A percentile compares a stretch with the other conserved stretches of the same genome.
Conservation (phyloP, 345 rosid species). For the Trapa incisa region DNA sequence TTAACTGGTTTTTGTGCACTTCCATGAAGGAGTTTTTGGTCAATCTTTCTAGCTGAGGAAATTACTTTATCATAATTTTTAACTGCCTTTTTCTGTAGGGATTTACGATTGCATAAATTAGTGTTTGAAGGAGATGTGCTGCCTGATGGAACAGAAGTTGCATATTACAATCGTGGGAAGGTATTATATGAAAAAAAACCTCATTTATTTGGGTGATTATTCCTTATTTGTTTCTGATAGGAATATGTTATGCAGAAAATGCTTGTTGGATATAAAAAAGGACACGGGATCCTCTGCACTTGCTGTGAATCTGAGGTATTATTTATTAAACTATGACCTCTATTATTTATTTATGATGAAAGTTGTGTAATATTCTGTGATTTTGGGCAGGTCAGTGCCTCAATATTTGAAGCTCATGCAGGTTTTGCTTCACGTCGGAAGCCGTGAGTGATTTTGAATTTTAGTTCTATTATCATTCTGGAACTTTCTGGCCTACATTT, state of each 20-base stretch:
- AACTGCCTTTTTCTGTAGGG: constrained; percentile 29
- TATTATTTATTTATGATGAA: constrained; percentile 9
- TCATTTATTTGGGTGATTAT: neutral
- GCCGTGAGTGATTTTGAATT: constrained; percentile 52
- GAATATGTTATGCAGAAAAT: constrained; percentile 41
- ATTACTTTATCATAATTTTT: too few species aligned
- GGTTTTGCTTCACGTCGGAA: constrained; percentile 84
- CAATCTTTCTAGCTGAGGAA: neutral
- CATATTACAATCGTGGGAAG: constrained; percentile 10
- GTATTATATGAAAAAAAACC: constrained; percentile 17
- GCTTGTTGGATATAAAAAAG: constrained; percentile 74
- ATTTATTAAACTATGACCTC: neutral
- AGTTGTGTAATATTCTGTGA: constrained; percentile 10
- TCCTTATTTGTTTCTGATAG: neutral
- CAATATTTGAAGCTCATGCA: constrained; percentile 94
- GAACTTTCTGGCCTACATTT: neutral
- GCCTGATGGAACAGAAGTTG: constrained; percentile 88
- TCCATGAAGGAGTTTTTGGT: neutral
- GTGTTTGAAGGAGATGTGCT: constrained; percentile 77
- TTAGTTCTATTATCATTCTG: neutral
- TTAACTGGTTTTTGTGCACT: neutral
- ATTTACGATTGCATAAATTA: constrained; percentile 22
- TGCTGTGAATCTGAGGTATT: constrained; percentile 76
- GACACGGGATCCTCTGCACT: constrained; percentile 66
- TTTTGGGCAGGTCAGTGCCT: constrained; percentile 63